phyloP scores from a whole-genome alignment of 768 basidiomycete species.

The Pleurotus tuoliensis region DNA sequence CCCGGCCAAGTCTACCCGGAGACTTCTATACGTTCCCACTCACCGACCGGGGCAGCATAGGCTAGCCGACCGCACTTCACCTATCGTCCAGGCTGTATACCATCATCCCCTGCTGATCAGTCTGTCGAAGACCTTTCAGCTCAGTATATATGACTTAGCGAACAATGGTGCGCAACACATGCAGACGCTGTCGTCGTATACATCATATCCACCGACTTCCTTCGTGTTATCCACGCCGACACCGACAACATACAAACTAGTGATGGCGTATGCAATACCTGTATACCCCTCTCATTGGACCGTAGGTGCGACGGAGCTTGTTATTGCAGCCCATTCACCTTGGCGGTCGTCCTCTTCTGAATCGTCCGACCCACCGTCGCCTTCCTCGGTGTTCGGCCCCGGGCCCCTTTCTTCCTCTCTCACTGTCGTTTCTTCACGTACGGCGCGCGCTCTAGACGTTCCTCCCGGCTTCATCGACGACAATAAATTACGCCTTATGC shows the following conservation, averaged over 20 bases:
- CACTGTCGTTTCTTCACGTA: conserved; percentile 54
- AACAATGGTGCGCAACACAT: conserved; percentile 43
- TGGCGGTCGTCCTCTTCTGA: conserved; percentile 12
- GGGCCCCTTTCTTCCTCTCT: conserved; percentile 19
- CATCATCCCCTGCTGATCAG: conserved; percentile 77
- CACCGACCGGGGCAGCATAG: conserved; percentile 17
- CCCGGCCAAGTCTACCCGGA: conserved; percentile 37
- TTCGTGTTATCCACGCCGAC: conserved; percentile 70
- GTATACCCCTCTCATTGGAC: conserved; percentile 83
- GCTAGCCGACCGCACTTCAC: conserved; percentile 31
- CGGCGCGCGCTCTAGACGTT: conserved; percentile 65
- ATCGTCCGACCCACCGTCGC: conserved; percentile 15
- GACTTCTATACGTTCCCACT: conserved; percentile 45
- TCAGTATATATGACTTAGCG: conserved; percentile 72
- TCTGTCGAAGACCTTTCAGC: conserved; percentile 60
- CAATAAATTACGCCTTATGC: conserved; percentile 54
- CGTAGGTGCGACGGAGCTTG: conserved; percentile 70
- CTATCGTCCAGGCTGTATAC: conserved; percentile 65
- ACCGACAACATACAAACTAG: conserved; percentile 59
- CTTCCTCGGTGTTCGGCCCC: conserved; percentile 12
- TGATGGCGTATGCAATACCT: conserved; percentile 71
- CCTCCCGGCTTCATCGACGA: conserved; percentile 73
- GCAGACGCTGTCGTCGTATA: conserved; percentile 73
- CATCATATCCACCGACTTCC: conserved; percentile 75
- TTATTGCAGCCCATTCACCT: conserved; percentile 43